Conservation (phyloP, 2,329 filamentous ascomycete species). For the Geoglossum cookeanum region DNA sequence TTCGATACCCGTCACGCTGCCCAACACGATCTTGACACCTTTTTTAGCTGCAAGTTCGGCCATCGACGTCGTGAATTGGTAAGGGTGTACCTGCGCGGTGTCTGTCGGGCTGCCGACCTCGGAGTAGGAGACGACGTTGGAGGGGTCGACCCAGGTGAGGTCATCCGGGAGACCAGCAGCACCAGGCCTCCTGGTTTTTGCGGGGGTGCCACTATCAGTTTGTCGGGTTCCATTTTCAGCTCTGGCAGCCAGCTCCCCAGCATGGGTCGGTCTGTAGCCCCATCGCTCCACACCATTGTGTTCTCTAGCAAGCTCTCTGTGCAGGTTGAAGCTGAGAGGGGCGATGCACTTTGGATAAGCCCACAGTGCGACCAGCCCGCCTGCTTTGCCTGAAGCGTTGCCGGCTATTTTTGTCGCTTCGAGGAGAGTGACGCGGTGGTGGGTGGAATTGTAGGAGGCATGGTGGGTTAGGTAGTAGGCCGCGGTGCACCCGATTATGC, state of each 20-base stretch:
- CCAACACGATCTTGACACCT: conserved; percentile 24
- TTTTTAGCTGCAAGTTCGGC: conserved; percentile 26
- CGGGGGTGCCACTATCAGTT: conserved; percentile 25
- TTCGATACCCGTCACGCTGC: conserved; percentile 22
- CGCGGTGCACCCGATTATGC: conserved; percentile 5
- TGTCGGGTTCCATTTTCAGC: conserved; percentile 19
- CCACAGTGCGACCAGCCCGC: conserved; percentile 7
- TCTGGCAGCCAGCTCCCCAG: conserved; percentile 6
- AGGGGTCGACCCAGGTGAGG: conserved; percentile 64
- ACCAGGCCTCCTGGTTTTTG: conserved; percentile 24
- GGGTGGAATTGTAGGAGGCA: conserved; percentile 1
- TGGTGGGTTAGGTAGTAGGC: conserved; percentile 7
- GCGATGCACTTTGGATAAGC: conserved; percentile 8
- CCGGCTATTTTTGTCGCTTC: conserved; percentile 8
- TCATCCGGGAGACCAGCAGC: conserved; percentile 51
- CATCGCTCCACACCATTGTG: conserved; percentile 6
- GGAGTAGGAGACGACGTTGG: conserved; percentile 49
- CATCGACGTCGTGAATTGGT: conserved; percentile 73
- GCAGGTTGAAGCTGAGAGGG: conserved; percentile 6
- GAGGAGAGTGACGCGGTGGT: conserved; percentile 6
- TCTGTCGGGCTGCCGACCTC: conserved; percentile 66
- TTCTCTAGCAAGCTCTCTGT: conserved; percentile 6
- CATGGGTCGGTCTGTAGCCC: conserved; percentile 7
- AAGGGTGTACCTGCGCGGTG: conserved; percentile 87
- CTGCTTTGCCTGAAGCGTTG: conserved; percentile 9